Conservation (phyloP, 495 filamentous ascomycete genomes). For the Niebla homalea region DNA sequence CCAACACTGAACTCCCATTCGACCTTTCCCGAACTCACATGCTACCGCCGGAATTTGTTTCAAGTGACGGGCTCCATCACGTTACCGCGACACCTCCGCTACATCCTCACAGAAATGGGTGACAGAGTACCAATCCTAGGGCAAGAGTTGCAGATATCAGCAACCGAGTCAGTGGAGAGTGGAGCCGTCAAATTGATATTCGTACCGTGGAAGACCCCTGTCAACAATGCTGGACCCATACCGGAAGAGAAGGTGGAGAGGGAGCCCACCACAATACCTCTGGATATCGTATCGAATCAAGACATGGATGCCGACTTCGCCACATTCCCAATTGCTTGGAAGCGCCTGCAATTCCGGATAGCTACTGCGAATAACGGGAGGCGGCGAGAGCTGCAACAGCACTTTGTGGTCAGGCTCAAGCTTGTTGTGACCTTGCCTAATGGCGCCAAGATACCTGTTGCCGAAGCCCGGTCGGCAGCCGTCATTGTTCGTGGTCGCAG, state of each 20-base stretch:
- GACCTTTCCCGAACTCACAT: slow-evolving; percentile 71
- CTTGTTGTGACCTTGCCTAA: slow-evolving; percentile 59
- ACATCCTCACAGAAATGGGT: slow-evolving; percentile 65
- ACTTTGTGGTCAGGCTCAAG: slow-evolving; percentile 64
- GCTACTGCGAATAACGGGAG: slow-evolving; percentile 79
- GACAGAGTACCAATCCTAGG: slow-evolving; percentile 60
- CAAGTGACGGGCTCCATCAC: slow-evolving; percentile 77
- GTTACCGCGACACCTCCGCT: slow-evolving; percentile 55
- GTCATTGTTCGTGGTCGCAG: slow-evolving; percentile 69
- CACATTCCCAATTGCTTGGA: slow-evolving; percentile 80
- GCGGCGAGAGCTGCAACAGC: slow-evolving; percentile 67
- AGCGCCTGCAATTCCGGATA: slow-evolving; percentile 80
- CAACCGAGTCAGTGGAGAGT: slow-evolving; percentile 81
- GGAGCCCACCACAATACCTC: slow-evolving; percentile 51
- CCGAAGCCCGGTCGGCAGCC: slow-evolving; percentile 58
- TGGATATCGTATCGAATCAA: slow-evolving; percentile 61
- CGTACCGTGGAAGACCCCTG: slow-evolving; percentile 83
- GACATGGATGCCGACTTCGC: slow-evolving; percentile 66
- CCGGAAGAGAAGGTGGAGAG: slow-evolving; percentile 48
- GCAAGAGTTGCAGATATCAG: slow-evolving; percentile 67
- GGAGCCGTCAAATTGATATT: slow-evolving; percentile 82
- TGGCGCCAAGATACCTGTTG: slow-evolving; percentile 51
- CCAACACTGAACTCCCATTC: slow-evolving; percentile 48
- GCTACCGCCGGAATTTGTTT: slow-evolving; percentile 83
- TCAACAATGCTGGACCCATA: slow-evolving; percentile 44